A percentile compares a stretch with the other conserved stretches of the same genome.
Conservation (phyloP, 225 moss, liverwort and hornwort genomes). For the Climacium dendroides region DNA sequence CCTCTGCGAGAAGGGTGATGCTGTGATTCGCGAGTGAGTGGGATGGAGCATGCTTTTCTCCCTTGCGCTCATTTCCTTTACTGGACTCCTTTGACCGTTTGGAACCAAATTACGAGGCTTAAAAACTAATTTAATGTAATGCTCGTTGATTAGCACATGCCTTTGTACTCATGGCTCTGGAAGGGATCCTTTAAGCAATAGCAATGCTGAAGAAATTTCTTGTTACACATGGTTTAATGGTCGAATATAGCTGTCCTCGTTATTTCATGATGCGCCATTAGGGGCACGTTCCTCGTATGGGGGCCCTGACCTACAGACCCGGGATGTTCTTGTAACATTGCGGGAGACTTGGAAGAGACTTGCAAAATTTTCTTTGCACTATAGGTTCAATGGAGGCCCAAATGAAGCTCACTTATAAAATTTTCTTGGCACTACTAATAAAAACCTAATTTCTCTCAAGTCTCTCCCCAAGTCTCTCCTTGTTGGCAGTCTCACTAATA, state of each 20-base stretch:
- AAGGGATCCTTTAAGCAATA: neutral
- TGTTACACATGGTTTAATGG: neutral
- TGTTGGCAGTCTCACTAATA: no score
- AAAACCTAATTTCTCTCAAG: no score
- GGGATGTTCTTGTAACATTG: no score
- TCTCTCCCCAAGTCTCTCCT: no score
- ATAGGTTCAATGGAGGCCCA: no score
- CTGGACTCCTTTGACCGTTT: neutral
- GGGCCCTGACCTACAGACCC: no score
- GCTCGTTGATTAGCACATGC: neutral
- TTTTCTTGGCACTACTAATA: no score
- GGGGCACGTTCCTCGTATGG: no score
- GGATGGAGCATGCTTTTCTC: neutral
- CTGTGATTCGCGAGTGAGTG: constrained; percentile 79
- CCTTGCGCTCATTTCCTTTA: neutral
- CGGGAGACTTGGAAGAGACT: no score
- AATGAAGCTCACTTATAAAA: no score
- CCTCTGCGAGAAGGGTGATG: constrained; percentile 87
- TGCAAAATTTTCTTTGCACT: no score
- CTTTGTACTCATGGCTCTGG: neutral
- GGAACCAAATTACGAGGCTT: neutral
- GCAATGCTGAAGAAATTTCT: neutral
- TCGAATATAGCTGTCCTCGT: neutral
- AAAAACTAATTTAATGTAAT: neutral
- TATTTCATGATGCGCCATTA: neutral